Conservation (phyloP, 2,329 filamentous ascomycete genomes). For the Colletotrichum gloeosporioides region DNA sequence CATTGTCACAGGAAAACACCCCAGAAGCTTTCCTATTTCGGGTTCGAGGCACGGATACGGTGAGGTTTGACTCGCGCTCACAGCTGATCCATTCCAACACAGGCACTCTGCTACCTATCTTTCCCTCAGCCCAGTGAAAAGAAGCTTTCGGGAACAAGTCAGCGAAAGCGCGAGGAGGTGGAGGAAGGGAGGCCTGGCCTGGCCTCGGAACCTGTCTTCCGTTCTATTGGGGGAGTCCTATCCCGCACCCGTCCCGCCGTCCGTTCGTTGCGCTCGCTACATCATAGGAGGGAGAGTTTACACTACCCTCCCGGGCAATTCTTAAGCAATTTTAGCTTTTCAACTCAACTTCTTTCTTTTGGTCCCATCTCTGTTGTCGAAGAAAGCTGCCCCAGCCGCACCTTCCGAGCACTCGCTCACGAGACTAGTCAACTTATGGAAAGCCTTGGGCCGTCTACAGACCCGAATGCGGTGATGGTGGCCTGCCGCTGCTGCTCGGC, state of each 20-base stretch:
- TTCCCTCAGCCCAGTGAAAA: not conserved
- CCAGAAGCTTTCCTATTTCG: not conserved
- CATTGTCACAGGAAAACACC: not conserved
- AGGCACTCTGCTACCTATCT: too few species aligned
- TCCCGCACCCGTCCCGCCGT: not conserved
- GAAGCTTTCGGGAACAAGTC: not conserved
- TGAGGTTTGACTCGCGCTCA: not conserved
- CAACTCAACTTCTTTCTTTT: not conserved
- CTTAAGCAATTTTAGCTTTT: not conserved
- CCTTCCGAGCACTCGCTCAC: not conserved
- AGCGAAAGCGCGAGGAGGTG: not conserved
- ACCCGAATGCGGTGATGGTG: not conserved
- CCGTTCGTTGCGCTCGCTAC: not conserved
- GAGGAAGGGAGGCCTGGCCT: not conserved
- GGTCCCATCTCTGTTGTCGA: not conserved
- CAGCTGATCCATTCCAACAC: not conserved
- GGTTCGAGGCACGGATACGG: not conserved
- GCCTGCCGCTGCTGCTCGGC: not conserved
- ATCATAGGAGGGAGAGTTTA: not conserved
- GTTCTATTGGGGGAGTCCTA: not conserved
- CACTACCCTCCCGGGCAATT: not conserved
- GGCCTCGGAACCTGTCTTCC: not conserved
- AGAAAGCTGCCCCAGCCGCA: not conserved
- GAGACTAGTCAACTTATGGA: not conserved
- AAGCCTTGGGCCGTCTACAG: not conserved